phyloP scores from a whole-genome alignment of 768 basidiomycete genomes.

The Amanita subjunquillea region DNA sequence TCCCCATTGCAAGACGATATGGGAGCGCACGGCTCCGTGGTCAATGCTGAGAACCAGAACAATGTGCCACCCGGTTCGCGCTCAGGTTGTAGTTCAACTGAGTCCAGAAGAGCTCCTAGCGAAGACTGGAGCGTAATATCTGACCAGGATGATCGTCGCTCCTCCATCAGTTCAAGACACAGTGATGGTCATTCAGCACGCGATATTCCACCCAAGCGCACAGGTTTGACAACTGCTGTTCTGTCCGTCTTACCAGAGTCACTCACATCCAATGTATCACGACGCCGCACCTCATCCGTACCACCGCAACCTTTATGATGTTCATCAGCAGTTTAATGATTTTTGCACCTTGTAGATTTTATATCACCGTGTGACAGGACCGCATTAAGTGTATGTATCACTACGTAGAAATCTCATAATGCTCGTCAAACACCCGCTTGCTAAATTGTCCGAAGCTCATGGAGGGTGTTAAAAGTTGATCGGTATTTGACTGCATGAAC shows the following conservation, averaged over 20 bases:
- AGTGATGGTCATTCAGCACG: slow-evolving; percentile 26
- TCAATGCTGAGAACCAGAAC: slow-evolving; percentile 15
- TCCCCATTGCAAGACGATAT: slow-evolving; percentile 15
- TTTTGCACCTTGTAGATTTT: background rate
- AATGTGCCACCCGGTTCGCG: slow-evolving; percentile 23
- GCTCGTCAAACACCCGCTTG: slow-evolving; percentile 63
- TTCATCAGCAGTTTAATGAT: background rate
- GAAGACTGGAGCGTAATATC: slow-evolving; percentile 88
- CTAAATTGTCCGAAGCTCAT: slow-evolving; percentile 89
- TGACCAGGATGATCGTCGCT: slow-evolving; percentile 54
- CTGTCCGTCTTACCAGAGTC: slow-evolving; percentile 53
- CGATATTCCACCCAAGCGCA: slow-evolving; percentile 40
- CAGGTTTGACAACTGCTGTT: slow-evolving; percentile 51
- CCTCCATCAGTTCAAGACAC: slow-evolving; percentile 42
- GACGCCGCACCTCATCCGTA: slow-evolving; percentile 27
- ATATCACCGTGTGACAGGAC: background rate
- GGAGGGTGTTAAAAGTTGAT: slow-evolving; percentile 55
- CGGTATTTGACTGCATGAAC: slow-evolving; percentile 83
- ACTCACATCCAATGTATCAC: slow-evolving; percentile 30
- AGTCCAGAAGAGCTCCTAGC: slow-evolving; percentile 48
- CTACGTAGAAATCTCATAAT: slow-evolving; percentile 27
- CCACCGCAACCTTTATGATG: slow-evolving; percentile 11
- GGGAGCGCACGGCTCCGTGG: slow-evolving; percentile 27
- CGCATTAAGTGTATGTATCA: slow-evolving; percentile 3
- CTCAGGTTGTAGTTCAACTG: slow-evolving; percentile 46